Base-by-base conservation (phyloP, 1,284 basidiomycete species). In the Phellopilus nigrolimitatus region DNA sequence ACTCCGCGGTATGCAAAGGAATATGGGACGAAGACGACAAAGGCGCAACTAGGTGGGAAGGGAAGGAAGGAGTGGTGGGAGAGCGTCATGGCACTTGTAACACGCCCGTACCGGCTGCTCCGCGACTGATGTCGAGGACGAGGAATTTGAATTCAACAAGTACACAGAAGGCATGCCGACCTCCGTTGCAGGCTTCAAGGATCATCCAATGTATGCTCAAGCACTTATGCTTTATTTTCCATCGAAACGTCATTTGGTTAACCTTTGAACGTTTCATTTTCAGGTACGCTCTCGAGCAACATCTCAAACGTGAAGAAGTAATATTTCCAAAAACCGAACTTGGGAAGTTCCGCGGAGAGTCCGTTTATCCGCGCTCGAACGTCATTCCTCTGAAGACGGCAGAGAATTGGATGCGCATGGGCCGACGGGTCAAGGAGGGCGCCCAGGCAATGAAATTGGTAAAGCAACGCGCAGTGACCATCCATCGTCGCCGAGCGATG, bases 371-470 rank as follows among this genome's bases (percentile, higher is more conserved):
- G 34, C 86, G 95, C 25, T 80, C 81, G 1, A 79, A 88, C 47
- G 91, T 99, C 4, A 73, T 95, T 15, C 69, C 80, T 3, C 78
- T 97, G 51, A 95, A 95, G 66, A 89, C 91, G 1, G 80, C 90
- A 15, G 95, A 98, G 64, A 95, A 90, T 62, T 99, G 95, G 93
- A 88, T 95, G 83, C 83, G 95, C 9, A 81, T 81, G 40, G 93
- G 97, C 0, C 77, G 92, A 24, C 72, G 73, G 47, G 73, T 98
- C 54, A 80, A 79, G 59, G 74, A 80, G 51, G 84, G 86, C 7
- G 82, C 84, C 60, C 88, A 93, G 59, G 86, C 95, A 2, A 73
- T 97, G 68, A 99, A 98, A 70, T 83, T 82, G 75, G 84, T 91
- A 58, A 97, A 97, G 68, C 77, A 89, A 61, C 80, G 91, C 3